These are phyloP conservation scores for Clavulina sp. DNA, from an alignment of 768 basidiomycete species.

Conservation along the genomic window DNA sequence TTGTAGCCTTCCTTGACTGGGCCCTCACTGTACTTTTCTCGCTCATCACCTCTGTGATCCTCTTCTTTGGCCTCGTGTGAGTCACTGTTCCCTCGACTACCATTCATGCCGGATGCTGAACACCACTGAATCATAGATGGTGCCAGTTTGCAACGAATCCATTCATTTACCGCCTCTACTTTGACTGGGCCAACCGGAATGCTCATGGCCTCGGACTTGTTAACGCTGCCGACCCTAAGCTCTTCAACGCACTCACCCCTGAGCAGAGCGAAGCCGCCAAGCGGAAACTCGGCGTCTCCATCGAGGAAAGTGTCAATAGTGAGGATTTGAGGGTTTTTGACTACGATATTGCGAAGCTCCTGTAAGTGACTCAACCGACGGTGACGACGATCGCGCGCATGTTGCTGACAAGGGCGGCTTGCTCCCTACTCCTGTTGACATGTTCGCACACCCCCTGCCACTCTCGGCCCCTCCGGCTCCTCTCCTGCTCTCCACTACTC, in stretches of 20 bases:
- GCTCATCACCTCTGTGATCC: background rate
- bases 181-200: background rate
- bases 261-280: slow-evolving; percentile 3
- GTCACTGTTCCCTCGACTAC: background rate
- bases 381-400: background rate
- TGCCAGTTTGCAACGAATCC: background rate
- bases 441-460: background rate
- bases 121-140: background rate
- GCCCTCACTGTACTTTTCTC: background rate
- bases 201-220: background rate
- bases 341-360: slow-evolving; percentile 8
- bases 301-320: slow-evolving; percentile 1
- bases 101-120: background rate
- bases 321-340: slow-evolving; percentile 4
- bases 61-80: background rate
- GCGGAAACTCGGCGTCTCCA: background rate
- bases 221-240: slow-evolving; percentile 2
- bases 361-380: slow-evolving; percentile 6
- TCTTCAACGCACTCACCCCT: slow-evolving; percentile 4
- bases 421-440: slow-evolving; percentile 5
- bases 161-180: background rate
- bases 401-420: background rate
- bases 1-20: background rate
- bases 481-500: background rate
- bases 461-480: background rate